Conservation (phyloP, 2,329 filamentous ascomycete genomes). For the Penicillium digitatum region DNA sequence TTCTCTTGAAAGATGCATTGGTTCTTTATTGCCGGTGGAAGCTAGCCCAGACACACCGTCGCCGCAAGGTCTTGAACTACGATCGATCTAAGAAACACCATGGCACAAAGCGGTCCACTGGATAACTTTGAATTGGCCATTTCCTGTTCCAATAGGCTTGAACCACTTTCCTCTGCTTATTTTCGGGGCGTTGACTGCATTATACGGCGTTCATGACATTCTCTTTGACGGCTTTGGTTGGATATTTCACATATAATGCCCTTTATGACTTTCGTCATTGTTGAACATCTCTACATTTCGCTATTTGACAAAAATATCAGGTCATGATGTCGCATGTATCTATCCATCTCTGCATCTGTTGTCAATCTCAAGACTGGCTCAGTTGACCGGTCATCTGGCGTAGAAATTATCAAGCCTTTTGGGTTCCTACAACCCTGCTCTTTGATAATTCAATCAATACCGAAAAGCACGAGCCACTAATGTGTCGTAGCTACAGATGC, state of each 20-base stretch:
- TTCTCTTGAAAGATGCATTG: constrained; percentile 71
- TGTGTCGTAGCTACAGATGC: not conserved
- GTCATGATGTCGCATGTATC: not conserved
- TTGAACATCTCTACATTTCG: not conserved
- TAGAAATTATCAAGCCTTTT: not conserved
- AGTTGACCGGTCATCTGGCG: not conserved
- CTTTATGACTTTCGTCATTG: constrained; percentile 8
- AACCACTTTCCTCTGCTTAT: not conserved
- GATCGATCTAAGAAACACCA: constrained; percentile 41
- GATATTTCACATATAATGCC: constrained; percentile 15
- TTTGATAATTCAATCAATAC: too few species aligned
- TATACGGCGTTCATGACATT: constrained; percentile 16
- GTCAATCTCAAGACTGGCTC: not conserved
- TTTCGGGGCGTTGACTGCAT: constrained; percentile 15
- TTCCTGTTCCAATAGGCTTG: not conserved
- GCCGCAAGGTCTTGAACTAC: constrained; percentile 47
- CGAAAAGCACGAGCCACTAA: not conserved
- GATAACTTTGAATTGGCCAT: not conserved
- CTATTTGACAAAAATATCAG: not conserved
- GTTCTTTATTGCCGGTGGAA: constrained; percentile 56
- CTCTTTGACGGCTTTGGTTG: constrained; percentile 8
- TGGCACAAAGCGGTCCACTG: constrained; percentile 16
- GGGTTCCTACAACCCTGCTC: too few species aligned
- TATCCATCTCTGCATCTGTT: not conserved
- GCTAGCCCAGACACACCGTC: constrained; percentile 46